Evolutionary conservation across 257 asterid genomes (phyloP).

Genomic region (Prunella vulgaris): DNA sequence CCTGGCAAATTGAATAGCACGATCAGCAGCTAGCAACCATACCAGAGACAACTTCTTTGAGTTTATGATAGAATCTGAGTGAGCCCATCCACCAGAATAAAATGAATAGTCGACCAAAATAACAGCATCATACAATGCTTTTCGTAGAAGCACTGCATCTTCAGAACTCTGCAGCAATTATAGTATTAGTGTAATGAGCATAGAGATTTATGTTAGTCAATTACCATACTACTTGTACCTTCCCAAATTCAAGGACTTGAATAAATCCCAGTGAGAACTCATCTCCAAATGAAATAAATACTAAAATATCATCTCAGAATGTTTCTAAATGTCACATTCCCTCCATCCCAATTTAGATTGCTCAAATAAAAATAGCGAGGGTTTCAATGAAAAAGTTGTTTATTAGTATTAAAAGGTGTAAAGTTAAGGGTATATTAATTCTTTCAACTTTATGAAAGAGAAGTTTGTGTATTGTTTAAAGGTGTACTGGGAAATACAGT

Average conservation of each 20-base stretch:
- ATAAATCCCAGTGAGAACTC: slow-evolving; percentile 2
- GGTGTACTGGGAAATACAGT: too few species aligned
- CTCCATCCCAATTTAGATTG: too few species aligned
- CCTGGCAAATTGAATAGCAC: slow-evolving; percentile 66
- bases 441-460: too few species aligned
- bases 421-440: too few species aligned
- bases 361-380: too few species aligned
- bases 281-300: neutral
- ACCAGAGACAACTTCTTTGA: slow-evolving; percentile 45
- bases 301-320: too few species aligned
- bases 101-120: slow-evolving; percentile 49
- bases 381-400: too few species aligned
- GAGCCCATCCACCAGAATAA: slow-evolving; percentile 50
- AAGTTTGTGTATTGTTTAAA: too few species aligned
- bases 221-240: neutral
- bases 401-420: too few species aligned
- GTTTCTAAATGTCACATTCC: too few species aligned
- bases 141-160: slow-evolving; percentile 41
- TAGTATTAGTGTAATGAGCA: slow-evolving; percentile 17
- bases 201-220: slow-evolving; percentile 4
- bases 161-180: slow-evolving; percentile 50
- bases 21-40: slow-evolving; percentile 66
- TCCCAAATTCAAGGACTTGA: neutral
- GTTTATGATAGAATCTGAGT: slow-evolving; percentile 29
- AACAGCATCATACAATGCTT: slow-evolving; percentile 56